Conservation (phyloP, 2,329 filamentous ascomycete species). For the Cyphellophora europaea region DNA sequence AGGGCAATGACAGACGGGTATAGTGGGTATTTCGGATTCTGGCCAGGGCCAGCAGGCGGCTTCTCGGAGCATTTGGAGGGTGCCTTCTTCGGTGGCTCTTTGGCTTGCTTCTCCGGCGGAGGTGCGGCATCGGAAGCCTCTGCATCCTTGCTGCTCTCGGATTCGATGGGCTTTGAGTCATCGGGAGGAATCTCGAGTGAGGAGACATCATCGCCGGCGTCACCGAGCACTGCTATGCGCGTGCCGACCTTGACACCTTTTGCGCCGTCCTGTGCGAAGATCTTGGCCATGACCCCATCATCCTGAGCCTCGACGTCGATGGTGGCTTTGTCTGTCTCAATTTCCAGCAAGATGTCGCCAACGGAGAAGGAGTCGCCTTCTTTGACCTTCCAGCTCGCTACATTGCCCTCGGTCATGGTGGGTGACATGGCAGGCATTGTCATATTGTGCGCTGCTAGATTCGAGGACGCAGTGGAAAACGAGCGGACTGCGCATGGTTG, state of each 20-base stretch:
- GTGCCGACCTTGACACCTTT: conserved; percentile 70
- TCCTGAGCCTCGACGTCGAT: conserved; percentile 95
- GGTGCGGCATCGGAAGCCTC: conserved; percentile 7
- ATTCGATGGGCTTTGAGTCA: conserved; percentile 27
- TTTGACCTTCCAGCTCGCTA: conserved; percentile 75
- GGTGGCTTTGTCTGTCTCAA: conserved; percentile 88
- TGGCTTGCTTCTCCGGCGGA: conserved; percentile 19
- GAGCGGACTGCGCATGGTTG: conserved; percentile 11
- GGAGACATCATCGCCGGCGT: conserved; percentile 69
- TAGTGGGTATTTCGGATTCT: conserved; percentile 38
- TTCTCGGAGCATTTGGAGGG: conserved; percentile 13
- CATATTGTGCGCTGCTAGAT: conserved; percentile 71
- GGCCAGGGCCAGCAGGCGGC: conserved; percentile 18
- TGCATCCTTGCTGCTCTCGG: conserved; percentile 14
- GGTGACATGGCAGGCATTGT: conserved; percentile 86
- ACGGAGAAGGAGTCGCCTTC: conserved; percentile 73
- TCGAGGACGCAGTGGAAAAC: conserved; percentile 11
- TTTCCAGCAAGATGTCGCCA: conserved; percentile 81
- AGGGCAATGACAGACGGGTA: conserved; percentile 75
- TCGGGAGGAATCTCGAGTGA: conserved; percentile 67
- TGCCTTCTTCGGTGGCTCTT: conserved; percentile 14
- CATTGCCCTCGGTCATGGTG: conserved; percentile 91
- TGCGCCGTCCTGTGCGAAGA: conserved; percentile 58
- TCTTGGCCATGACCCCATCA: conserved; percentile 78
- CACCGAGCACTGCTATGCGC: conserved; percentile 74